Evolutionary conservation across 139 green algal genomes (phyloP).

Genomic region (Micromonas commoda): DNA sequence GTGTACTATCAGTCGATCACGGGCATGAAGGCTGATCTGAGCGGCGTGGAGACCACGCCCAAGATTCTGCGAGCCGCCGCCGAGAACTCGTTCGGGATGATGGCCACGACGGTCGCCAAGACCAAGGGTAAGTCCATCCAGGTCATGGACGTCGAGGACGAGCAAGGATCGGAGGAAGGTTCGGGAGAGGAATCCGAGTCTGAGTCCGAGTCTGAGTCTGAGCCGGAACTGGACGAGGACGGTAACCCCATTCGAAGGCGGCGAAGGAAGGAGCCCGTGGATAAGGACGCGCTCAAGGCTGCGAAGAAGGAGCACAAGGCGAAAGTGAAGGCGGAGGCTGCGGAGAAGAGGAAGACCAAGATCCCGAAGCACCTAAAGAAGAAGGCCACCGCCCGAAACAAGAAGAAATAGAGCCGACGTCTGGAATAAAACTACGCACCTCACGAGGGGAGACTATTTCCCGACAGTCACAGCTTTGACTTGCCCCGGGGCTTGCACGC

Average conservation of each 20-base stretch:
- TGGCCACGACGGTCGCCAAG: constrained; percentile 4
- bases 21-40: constrained; percentile 60
- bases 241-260: not conserved
- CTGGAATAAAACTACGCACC: no score
- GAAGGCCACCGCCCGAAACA: constrained; percentile 55
- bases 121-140: constrained; percentile 19
- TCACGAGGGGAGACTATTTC: no score
- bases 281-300: constrained; percentile 20
- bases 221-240: not conserved
- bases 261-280: not conserved
- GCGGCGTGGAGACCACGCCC: constrained; percentile 11
- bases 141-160: constrained; percentile 16
- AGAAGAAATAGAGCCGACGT: constrained; percentile 24
- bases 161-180: constrained; percentile 37
- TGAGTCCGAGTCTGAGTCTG: not conserved
- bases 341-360: constrained; percentile 84
- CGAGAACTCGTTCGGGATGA: not conserved
- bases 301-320: constrained; percentile 66
- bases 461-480: no score
- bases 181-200: not conserved
- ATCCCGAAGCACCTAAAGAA: constrained; percentile 93
- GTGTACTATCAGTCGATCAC: constrained; percentile 87
- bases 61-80: not conserved
- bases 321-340: constrained; percentile 77
- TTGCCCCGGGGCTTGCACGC: not conserved